Evolutionary conservation across 129 eudicot species (phyloP), one percentile per base, ranked within the genome.

Genomic region (Logfia minima): DNA sequence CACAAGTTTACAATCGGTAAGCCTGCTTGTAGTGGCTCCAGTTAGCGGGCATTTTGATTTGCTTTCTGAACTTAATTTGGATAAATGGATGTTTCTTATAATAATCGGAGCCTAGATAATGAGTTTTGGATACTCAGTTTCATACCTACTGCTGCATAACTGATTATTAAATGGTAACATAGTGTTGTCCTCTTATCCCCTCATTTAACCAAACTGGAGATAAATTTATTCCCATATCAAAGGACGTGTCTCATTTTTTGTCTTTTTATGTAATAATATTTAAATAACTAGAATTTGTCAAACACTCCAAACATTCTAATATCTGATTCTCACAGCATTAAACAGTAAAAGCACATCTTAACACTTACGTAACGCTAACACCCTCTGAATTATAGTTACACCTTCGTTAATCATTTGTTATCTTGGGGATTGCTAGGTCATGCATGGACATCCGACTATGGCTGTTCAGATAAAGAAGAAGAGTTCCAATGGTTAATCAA

Each of bases 401-500:
- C 65, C 19, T 32, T 18, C 2, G 59, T 9, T 79, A 19, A 63
- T 0, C 8, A 13, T 53, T 24, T 55, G 29, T 65, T 22, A 14
- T 62, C 60, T 19, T 69, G 82, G 55, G 39, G 56, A 59, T 62
- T 75, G 35, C 39, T 35, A 94, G 99, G 99, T 70, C 97, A 95
- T 86, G 97, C 99, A 52, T 95, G 99, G 99, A 95, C 97, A 66
- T 87, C 97, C 28, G 99, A 95, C 68, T 95, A 77, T 88, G 99
- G 99, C 48, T 95, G 97, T 77, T 95, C 99, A 14, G 99, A 95
- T 21, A 91, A 91, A 69, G 97, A 89, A 83, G 96, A 91, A 81
- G 97, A 95, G 77, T 91, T 95, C 83, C 87, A 95, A 1, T 95
- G 99, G 97, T 85, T 84, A 83, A 87, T 91, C 78, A 91, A 95